Evolutionary conservation across 352 stramenopile species (phyloP), one percentile per base, ranked within the genome.

Genomic region (Globisporangium nunn): DNA sequence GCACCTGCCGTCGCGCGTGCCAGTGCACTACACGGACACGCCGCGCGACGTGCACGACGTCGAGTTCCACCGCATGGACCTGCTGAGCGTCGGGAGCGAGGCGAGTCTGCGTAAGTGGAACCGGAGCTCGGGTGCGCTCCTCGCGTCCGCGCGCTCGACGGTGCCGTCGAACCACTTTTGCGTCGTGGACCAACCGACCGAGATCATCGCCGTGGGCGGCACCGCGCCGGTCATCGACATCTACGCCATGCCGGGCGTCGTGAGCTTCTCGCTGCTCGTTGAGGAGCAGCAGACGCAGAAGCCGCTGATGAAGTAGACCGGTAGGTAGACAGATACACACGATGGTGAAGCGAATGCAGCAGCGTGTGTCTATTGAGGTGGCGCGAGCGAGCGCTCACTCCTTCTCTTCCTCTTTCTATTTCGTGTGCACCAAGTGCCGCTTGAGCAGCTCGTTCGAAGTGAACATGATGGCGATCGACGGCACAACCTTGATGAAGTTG

Each of bases 381-480:
- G 43, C 17, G 43, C 10, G 28, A 37, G n/a, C 33, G 41, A 15
- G 30, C 50, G 14, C n/a, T 28, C 47, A 45, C 44, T 14, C 29
- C 35, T 43, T n/a, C n/a, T n/a, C 29, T 31, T 35, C 47, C 8
- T 47, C 44, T 37, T 51, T 31, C 48, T 67, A 64, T 18, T 69
- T 66, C 52, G 37, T 1, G 5, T 11, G 33, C 18, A 11, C 35
- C 6, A 72, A 44, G 6, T 23, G 44, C 28, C 78, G 75, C 59
- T 88, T 75, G 49, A 91, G 76, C 58, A 85, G 51, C 61, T 91
- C 77, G 58, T 89, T 91, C 40, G 77, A 82, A 44, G 81, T 87
- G 61, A 91, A 89, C 75, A 87, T 87, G 65, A 91, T 88, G 45
- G 83, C 83, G 35, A 88, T 82, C 31, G 78, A 89, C 54, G 80